Base-by-base conservation (phyloP, 129 eudicot genomes). In the Centaurea solstitialis region DNA sequence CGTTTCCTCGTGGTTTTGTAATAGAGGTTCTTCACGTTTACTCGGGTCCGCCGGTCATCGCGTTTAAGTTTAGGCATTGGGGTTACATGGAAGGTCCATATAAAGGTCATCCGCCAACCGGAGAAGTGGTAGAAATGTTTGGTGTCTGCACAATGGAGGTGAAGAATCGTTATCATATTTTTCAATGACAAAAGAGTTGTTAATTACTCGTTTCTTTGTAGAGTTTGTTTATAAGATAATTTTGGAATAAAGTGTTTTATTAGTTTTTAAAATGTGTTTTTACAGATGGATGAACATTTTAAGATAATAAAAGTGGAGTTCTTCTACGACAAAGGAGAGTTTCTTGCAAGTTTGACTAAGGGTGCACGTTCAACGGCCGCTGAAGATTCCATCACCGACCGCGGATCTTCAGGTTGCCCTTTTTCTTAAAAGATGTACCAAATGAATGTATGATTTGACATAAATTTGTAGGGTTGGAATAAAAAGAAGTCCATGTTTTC, bases 61-160 rank as follows among this genome's bases (percentile, higher is more conserved):
- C 65, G 3, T 92, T 86, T 86, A 92, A 95, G 86, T 95, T 92
- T 30, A 85, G 99, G 89, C 99, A 94, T 73, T 92, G 97, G 99
- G 97, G 90, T 71, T 89, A 80, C 76, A 85, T 94, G 93, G 97
- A 94, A 69, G 99, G 97, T 8, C 90, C 94, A 45, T 94, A 84
- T 66, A 87, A 95, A 83, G 93, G 89, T 8, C 81, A 87, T 77
- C 82, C 81, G 8, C 93, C 99, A 8, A 92, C 97, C 0, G 90
- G 91, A 1, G 93, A 92, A 81, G 28, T 75, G 47, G 87, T 85
- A 7, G 97, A 95, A 66, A 81, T 95, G 40, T 87, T 86, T 65
- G 99, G 99, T 23, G 76, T 89, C 8, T 87, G 85, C 20, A 84
- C 87, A 66, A 65, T 87, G 76, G 80, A 90, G 97, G 81, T 82